Percentiles rank a stretch among this genome's conserved stretches.
Evolutionary conservation across 2,329 filamentous ascomycete species (phyloP).

Genomic region (Thelonectria rubi): DNA sequence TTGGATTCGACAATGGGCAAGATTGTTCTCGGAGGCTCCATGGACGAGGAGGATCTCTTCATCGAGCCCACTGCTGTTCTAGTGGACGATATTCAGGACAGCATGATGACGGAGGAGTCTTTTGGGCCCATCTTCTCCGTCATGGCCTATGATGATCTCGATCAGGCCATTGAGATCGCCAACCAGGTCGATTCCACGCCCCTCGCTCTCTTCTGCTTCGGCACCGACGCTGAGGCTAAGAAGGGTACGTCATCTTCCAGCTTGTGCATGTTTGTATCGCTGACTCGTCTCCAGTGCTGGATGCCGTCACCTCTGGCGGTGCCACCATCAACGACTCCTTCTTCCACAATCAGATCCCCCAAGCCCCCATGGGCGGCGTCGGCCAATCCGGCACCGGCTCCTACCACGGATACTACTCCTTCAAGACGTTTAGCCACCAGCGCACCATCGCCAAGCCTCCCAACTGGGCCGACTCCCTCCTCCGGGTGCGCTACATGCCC

Average conservation of each 20-base stretch:
- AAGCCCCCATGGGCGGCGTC: conserved; percentile 59
- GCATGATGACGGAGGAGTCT: conserved; percentile 84
- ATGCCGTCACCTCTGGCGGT: conserved; percentile 56
- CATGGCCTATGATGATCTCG: conserved; percentile 79
- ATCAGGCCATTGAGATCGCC: conserved; percentile 84
- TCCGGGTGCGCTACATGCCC: conserved; percentile 75
- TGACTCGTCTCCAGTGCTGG: conserved; percentile 49
- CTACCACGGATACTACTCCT: conserved; percentile 60
- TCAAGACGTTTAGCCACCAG: conserved; percentile 54
- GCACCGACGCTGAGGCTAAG: conserved; percentile 78
- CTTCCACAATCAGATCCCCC: conserved; percentile 53
- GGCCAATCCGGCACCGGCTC: conserved; percentile 58
- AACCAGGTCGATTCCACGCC: conserved; percentile 86
- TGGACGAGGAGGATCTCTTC: conserved; percentile 81
- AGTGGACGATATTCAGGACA: conserved; percentile 73
- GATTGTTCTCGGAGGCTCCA: conserved; percentile 85
- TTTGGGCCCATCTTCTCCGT: conserved; percentile 95
- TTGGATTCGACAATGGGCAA: conserved; percentile 84
- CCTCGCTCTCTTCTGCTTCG: conserved; percentile 85
- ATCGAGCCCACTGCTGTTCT: conserved; percentile 95
- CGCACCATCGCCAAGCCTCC: conserved; percentile 51
- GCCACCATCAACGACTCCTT: conserved; percentile 61
- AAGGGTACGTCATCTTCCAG: conserved; percentile 64
- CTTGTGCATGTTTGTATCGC: not conserved
- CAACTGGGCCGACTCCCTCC: conserved; percentile 55